Evolutionary conservation across 192 early-diverging fungal genomes (phyloP).

Genomic region (Coemansia umbellata): DNA sequence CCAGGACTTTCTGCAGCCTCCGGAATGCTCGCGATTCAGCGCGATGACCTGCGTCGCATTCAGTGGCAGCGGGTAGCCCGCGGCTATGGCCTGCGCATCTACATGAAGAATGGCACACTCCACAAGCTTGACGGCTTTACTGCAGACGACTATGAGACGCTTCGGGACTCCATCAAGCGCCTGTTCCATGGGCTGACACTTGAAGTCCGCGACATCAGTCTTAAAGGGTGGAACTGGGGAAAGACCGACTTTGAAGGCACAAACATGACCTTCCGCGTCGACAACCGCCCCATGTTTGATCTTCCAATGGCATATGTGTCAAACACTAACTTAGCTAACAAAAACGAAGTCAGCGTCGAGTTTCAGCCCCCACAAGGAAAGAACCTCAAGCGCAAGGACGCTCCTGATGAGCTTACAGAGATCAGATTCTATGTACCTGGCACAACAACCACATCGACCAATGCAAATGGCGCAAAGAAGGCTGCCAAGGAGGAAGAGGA

Average conservation of each 20-base stretch:
- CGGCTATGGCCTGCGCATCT: constrained; percentile 77
- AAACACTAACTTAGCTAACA: constrained; percentile 77
- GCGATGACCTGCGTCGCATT: constrained; percentile 65
- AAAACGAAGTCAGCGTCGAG: constrained; percentile 92
- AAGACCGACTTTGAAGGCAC: constrained; percentile 76
- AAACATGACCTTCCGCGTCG: constrained; percentile 76
- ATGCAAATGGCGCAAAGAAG: constrained; percentile 41
- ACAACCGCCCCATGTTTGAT: constrained; percentile 83
- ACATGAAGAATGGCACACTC: constrained; percentile 66
- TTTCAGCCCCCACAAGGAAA: constrained; percentile 68
- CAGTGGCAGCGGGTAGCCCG: constrained; percentile 83
- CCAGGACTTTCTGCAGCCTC: constrained; percentile 23
- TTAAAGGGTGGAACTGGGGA: constrained; percentile 98
- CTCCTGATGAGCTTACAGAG: constrained; percentile 81
- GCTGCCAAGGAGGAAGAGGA: constrained; percentile 36
- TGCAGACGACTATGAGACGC: constrained; percentile 74
- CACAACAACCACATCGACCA: constrained; percentile 50
- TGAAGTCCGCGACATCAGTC: constrained; percentile 78
- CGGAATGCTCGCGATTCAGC: constrained; percentile 44
- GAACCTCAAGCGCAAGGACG: constrained; percentile 51
- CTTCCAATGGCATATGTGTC: constrained; percentile 84
- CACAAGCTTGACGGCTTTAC: constrained; percentile 89
- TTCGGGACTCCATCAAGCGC: constrained; percentile 64
- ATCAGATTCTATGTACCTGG: constrained; percentile 93
- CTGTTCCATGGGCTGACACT: constrained; percentile 71